A percentile compares a stretch with the other conserved stretches of the same genome.
Conservation (phyloP, 1,139 yeast genomes). For the Geotrichum citri-aurantii region DNA sequence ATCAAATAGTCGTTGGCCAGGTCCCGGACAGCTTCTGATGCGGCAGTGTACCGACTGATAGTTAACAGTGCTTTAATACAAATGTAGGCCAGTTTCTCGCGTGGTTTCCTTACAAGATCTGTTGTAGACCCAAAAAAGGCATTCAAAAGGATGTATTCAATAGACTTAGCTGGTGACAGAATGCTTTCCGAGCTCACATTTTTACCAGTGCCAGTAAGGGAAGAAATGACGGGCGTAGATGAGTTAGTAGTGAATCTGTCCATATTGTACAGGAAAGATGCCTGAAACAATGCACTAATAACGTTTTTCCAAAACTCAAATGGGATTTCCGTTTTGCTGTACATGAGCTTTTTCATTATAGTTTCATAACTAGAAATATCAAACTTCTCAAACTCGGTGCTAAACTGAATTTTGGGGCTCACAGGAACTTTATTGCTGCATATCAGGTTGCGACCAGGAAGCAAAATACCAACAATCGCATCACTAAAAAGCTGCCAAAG, state of each 20-base stretch:
- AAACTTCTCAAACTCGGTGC: conserved; percentile 41
- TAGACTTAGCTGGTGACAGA: conserved; percentile 5
- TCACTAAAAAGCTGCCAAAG: conserved; percentile 43
- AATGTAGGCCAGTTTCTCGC: conserved; percentile 41
- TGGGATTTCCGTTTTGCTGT: conserved; percentile 21
- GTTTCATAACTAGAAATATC: conserved; percentile 46
- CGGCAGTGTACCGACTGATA: background rate
- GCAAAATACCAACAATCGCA: conserved; percentile 42
- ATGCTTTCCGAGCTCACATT: background rate
- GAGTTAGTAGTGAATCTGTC: conserved; percentile 10
- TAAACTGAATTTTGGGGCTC: conserved; percentile 17
- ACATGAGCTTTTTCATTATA: conserved; percentile 33
- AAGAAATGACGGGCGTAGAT: conserved; percentile 12
- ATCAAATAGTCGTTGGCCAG: conserved; percentile 40
- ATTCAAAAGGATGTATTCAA: conserved; percentile 10
- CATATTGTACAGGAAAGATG: conserved; percentile 15
- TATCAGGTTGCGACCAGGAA: conserved; percentile 15
- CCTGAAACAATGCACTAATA: conserved; percentile 9
- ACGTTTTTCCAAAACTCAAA: conserved; percentile 12
- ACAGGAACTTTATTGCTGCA: conserved; percentile 19
- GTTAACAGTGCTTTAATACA: conserved; percentile 45
- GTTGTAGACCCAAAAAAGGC: conserved; percentile 46
- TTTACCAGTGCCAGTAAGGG: background rate
- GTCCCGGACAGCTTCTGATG: conserved; percentile 11
- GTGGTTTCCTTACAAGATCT: conserved; percentile 35